phyloP scores from a whole-genome alignment of 2,329 filamentous ascomycete genomes.

The Plectosphaerella cucumerina region DNA sequence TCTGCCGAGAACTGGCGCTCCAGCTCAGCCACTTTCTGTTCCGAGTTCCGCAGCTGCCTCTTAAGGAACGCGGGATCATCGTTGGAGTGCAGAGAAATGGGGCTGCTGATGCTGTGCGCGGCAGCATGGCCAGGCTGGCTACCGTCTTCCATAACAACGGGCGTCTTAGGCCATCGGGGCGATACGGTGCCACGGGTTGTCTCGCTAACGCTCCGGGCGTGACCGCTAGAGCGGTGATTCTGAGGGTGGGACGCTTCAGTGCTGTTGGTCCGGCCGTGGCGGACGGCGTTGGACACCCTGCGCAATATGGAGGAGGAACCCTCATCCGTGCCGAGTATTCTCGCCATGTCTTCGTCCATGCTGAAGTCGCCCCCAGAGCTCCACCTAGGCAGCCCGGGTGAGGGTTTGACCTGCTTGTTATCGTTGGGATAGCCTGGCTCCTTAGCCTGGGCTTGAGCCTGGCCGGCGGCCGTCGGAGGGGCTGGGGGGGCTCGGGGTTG shows the following conservation, averaged over 20 bases:
- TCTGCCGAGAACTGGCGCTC: slow-evolving; percentile 70
- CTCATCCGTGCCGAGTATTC: slow-evolving; percentile 78
- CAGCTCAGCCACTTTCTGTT: slow-evolving; percentile 82
- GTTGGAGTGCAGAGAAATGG: slow-evolving; percentile 56
- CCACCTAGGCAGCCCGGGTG: slow-evolving; percentile 67
- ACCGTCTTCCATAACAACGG: slow-evolving; percentile 50
- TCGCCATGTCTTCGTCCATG: slow-evolving; percentile 92
- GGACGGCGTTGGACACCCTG: slow-evolving; percentile 87
- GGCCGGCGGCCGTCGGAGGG: slow-evolving; percentile 33
- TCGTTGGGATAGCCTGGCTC: slow-evolving; percentile 13
- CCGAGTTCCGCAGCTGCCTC: slow-evolving; percentile 74
- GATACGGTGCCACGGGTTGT: slow-evolving; percentile 62
- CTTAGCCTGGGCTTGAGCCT: neutral
- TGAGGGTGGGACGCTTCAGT: slow-evolving; percentile 48
- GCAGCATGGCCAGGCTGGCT: slow-evolving; percentile 1
- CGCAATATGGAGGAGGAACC: slow-evolving; percentile 76
- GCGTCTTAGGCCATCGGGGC: slow-evolving; percentile 67
- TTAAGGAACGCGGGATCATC: slow-evolving; percentile 67
- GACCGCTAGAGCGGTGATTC: slow-evolving; percentile 28
- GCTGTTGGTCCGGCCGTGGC: slow-evolving; percentile 87
- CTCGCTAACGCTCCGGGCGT: slow-evolving; percentile 62
- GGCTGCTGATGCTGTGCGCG: slow-evolving; percentile 65
- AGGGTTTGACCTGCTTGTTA: slow-evolving; percentile 41
- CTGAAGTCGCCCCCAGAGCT: slow-evolving; percentile 84
- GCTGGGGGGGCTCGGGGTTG: slow-evolving; percentile 52